A percentile compares a stretch with the other conserved stretches of the same genome.
Evolutionary conservation across 192 early-diverging fungal genomes (phyloP).

Genomic region (Gaertneriomyces sp.): DNA sequence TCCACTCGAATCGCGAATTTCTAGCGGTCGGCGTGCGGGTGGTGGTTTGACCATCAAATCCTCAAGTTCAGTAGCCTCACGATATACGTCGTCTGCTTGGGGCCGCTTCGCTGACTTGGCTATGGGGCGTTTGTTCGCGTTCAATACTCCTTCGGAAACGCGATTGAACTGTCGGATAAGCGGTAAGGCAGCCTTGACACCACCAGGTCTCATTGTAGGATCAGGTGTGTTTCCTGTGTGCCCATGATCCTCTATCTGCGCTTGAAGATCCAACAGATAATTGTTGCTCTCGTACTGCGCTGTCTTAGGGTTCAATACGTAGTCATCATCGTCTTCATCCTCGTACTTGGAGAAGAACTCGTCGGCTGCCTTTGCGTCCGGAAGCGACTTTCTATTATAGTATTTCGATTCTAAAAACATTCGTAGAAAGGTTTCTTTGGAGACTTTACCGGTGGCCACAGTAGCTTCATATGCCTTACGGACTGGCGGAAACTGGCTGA

Average conservation of each 20-base stretch:
- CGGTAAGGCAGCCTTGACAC: slow-evolving; percentile 57
- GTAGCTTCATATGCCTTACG: slow-evolving; percentile 74
- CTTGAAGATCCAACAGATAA: slow-evolving; percentile 72
- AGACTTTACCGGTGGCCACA: slow-evolving; percentile 62
- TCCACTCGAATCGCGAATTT: too few relatives aligned
- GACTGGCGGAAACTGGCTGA: slow-evolving; percentile 82
- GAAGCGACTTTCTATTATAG: slow-evolving; percentile 73
- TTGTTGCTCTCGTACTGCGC: slow-evolving; percentile 57
- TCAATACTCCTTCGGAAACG: slow-evolving; percentile 78
- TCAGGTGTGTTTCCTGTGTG: slow-evolving; percentile 76
- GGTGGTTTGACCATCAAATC: too few relatives aligned
- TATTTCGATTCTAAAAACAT: slow-evolving; percentile 78
- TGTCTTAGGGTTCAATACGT: slow-evolving; percentile 37
- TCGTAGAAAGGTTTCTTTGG: slow-evolving; percentile 84
- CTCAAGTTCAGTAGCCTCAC: too few relatives aligned
- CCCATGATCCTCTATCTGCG: slow-evolving; percentile 76
- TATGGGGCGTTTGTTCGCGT: slow-evolving; percentile 18
- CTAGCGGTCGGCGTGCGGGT: too few relatives aligned
- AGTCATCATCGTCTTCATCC: slow-evolving; percentile 70
- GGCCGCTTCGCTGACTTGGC: too few relatives aligned
- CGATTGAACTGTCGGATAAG: slow-evolving; percentile 86
- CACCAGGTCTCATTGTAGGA: slow-evolving; percentile 74
- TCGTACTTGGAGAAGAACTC: slow-evolving; percentile 78
- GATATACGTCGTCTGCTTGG: too few relatives aligned
- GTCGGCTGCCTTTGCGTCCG: slow-evolving; percentile 45